Evolutionary conservation across 2,329 filamentous ascomycete genomes (phyloP).

Genomic region (Metarhizium guizhouense): DNA sequence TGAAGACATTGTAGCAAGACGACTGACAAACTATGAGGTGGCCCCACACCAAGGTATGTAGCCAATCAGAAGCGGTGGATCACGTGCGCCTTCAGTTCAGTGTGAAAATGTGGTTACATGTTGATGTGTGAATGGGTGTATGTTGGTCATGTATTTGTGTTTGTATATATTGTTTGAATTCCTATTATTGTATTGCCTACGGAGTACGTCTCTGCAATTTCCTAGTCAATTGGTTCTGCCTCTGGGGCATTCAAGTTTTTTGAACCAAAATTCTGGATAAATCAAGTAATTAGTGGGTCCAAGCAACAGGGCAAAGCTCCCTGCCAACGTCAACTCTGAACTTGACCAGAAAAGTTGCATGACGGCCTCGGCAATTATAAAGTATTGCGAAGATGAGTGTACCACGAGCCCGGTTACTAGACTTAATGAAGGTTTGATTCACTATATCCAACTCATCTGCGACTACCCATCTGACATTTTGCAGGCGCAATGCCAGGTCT

Average conservation of each 20-base stretch:
- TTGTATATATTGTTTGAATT: too few relatives aligned
- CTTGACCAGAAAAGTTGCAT: neutral
- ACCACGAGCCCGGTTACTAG: constrained; percentile 52
- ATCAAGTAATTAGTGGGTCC: neutral
- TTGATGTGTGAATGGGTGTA: too few relatives aligned
- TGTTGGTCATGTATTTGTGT: too few relatives aligned
- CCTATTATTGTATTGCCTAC: too few relatives aligned
- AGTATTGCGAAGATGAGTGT: constrained; percentile 47
- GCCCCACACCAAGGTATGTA: neutral
- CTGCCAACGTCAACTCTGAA: neutral
- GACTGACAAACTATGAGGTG: neutral
- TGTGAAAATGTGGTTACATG: too few relatives aligned
- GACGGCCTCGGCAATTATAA: constrained; percentile 15
- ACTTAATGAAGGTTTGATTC: constrained; percentile 67
- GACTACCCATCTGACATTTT: constrained; percentile 13
- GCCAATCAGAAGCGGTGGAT: constrained; percentile 6
- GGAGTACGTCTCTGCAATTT: too few relatives aligned
- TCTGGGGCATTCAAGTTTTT: neutral
- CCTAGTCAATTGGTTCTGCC: too few relatives aligned
- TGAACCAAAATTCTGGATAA: neutral
- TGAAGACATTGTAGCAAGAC: neutral
- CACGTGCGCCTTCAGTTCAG: neutral
- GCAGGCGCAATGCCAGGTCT: constrained; percentile 84
- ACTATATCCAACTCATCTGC: neutral
- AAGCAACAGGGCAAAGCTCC: neutral